A percentile compares a stretch with the other conserved stretches of the same genome.
phyloP scores from a whole-genome alignment of 108 stramenopile genomes.

The Pseudonitzschia delicatissima region DNA sequence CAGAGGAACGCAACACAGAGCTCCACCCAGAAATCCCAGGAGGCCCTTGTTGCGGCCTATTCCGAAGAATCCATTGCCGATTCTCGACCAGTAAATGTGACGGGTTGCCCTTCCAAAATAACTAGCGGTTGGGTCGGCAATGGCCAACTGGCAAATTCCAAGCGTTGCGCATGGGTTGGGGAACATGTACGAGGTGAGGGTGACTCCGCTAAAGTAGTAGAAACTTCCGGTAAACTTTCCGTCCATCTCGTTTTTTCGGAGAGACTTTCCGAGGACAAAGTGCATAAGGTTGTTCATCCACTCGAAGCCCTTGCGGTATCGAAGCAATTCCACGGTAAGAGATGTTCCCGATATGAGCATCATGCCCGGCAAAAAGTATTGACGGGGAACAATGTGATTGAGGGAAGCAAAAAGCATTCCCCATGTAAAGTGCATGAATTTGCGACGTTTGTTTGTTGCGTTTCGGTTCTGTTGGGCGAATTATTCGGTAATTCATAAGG shows the following conservation, averaged over 20 bases:
- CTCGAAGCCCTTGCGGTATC: constrained; percentile 71
- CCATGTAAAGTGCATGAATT: constrained; percentile 67
- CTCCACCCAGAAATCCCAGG: constrained; percentile 80
- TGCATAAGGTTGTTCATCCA: constrained; percentile 78
- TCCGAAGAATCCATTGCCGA: constrained; percentile 67
- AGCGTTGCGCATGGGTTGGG: constrained; percentile 63
- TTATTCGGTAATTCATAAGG: no score
- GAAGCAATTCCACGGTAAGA: constrained; percentile 60
- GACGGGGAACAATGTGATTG: constrained; percentile 69
- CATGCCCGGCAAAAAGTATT: constrained; percentile 61
- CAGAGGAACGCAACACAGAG: constrained; percentile 68
- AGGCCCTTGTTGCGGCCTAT: constrained; percentile 85
- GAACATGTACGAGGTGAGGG: constrained; percentile 54
- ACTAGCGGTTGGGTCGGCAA: constrained; percentile 78
- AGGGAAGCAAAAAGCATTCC: constrained; percentile 75
- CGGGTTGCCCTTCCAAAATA: constrained; percentile 75
- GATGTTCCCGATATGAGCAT: constrained; percentile 35
- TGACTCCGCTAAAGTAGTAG: constrained; percentile 83
- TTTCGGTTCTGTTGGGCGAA: constrained; percentile 68
- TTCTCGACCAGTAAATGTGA: constrained; percentile 81
- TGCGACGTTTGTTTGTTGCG: constrained; percentile 64
- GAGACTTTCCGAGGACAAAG: constrained; percentile 49
- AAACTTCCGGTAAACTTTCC: constrained; percentile 84
- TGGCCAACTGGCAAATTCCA: constrained; percentile 75
- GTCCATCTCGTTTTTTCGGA: constrained; percentile 87